Evolutionary conservation across 2,329 filamentous ascomycete species (phyloP), one percentile per base, ranked within the genome.

Genomic region (Sporothrix globosa): DNA sequence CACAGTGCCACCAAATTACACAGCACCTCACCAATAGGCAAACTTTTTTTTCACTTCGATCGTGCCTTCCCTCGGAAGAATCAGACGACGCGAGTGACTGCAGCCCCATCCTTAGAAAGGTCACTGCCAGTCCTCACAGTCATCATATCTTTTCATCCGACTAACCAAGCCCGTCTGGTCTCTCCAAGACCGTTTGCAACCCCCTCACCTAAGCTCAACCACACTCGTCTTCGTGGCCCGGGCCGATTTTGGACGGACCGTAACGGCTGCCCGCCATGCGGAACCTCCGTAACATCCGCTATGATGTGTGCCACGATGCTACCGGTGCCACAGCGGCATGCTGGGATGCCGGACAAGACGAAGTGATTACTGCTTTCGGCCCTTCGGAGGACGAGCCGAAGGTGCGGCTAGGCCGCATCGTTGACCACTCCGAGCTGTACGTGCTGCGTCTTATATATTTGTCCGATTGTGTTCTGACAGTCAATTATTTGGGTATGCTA

Each of bases 321-420:
- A 80, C 85, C 73, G 84, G 87, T 72, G 84, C 96, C 76, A 91
- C 92, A 68, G 90, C 93, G 41, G 88, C 90, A 70, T 91, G 93
- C 77, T 98, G 95, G 95, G 93, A 98, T 81, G 86, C 90, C 65
- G 86, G 89, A 72, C 89, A 87, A 74, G 91, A 96, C 79, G 88
- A 92, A 72, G 81, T 96, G 68, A 85, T 99, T 76, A 94, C 91
- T 81, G 90, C 92, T 68, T 91, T 95, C 83, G 95, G 96, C 9
- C 96, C 95, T 73, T 90, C 89, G 3, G 83, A 87, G 78, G 83
- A 86, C 75, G 88, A 88, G 78, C 84, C 90, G 70, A 83, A 89
- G 68, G 91, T 99, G 75, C 90, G 95, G 79, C 85, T 98, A 72
- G 78, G 86, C 61, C 84, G 87, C 73, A 76, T 89, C 61, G 78